These are phyloP conservation scores for Aspergillus cejpii DNA, from an alignment of 2,329 filamentous ascomycete genomes.

Conservation along the genomic window DNA sequence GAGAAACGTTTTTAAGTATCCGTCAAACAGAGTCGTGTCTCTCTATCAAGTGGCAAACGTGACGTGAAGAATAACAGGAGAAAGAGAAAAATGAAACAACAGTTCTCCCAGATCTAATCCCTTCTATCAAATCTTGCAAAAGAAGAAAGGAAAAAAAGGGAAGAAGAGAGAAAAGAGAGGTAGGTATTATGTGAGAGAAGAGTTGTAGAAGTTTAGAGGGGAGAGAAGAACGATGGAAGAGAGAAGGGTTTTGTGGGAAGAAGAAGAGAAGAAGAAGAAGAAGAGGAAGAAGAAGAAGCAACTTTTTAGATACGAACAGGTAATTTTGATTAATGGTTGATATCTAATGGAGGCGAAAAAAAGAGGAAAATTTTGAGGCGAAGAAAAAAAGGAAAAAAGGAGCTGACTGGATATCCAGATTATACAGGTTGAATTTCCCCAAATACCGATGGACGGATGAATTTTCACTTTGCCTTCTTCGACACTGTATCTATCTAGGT, in stretches of 20 bases:
- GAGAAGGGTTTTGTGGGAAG: slow-evolving; percentile 11
- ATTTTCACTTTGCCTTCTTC: too few relatives aligned
- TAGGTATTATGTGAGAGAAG: slow-evolving; percentile 6
- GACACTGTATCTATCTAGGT: too few relatives aligned
- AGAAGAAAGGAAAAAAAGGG: slow-evolving; percentile 18
- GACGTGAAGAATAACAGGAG: slow-evolving; percentile 9
- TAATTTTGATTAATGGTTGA: slow-evolving; percentile 7
- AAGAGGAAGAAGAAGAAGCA: too few relatives aligned
- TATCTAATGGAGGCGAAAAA: slow-evolving; percentile 5
- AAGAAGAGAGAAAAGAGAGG: slow-evolving; percentile 4
- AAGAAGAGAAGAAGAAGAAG: slow-evolving; percentile 12
- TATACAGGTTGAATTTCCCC: background rate
- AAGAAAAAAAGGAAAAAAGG: slow-evolving; percentile 3
- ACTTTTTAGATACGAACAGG: too few relatives aligned
- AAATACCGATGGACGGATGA: too few relatives aligned
- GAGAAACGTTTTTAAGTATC: slow-evolving; percentile 19
- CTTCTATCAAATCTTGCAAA: slow-evolving; percentile 20
- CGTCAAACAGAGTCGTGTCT: slow-evolving; percentile 16
- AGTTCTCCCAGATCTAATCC: slow-evolving; percentile 23
- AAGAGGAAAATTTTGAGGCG: slow-evolving; percentile 7
- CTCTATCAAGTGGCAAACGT: slow-evolving; percentile 21
- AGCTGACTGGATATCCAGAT: slow-evolving; percentile 1
- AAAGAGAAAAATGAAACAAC: slow-evolving; percentile 18
- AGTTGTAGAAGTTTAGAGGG: slow-evolving; percentile 11
- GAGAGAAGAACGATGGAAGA: slow-evolving; percentile 7